Conservation (phyloP, 257 asterid genomes). For the Penstemon eatonii region DNA sequence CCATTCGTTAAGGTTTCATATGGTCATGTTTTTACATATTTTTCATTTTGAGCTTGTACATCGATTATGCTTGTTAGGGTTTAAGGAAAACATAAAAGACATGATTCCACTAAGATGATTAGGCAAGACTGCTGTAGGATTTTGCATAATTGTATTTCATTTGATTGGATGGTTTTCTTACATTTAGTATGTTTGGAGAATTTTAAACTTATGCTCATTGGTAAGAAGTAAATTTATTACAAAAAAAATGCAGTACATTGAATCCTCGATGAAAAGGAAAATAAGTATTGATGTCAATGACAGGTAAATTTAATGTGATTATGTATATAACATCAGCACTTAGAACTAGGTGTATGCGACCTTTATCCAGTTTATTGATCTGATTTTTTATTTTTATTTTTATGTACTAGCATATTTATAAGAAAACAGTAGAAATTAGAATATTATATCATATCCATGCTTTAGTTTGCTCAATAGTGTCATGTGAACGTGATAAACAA, state of each 20-base stretch:
- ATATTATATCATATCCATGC: slow-evolving; percentile 7
- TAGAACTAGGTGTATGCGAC: background rate
- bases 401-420: background rate
- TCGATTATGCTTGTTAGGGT: background rate
- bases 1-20: slow-evolving; percentile 71
- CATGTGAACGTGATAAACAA: slow-evolving; percentile 15
- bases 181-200: too few relatives aligned
- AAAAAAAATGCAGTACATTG: too few relatives aligned
- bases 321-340: slow-evolving; percentile 4
- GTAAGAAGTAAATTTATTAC: too few relatives aligned
- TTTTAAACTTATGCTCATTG: too few relatives aligned
- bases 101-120: too few relatives aligned
- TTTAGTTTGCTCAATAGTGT: slow-evolving; percentile 16
- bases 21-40: too few relatives aligned
- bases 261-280: background rate
- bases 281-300: background rate
- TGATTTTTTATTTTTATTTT: background rate
- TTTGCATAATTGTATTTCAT: too few relatives aligned
- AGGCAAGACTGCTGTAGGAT: too few relatives aligned
- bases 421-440: background rate
- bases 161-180: too few relatives aligned
- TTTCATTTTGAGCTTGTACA: too few relatives aligned
- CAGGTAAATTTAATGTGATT: slow-evolving; percentile 2
- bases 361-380: background rate
- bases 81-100: too few relatives aligned